phyloP scores from a whole-genome alignment of 805 yeast genomes.

The Pichia kluyveri region DNA sequence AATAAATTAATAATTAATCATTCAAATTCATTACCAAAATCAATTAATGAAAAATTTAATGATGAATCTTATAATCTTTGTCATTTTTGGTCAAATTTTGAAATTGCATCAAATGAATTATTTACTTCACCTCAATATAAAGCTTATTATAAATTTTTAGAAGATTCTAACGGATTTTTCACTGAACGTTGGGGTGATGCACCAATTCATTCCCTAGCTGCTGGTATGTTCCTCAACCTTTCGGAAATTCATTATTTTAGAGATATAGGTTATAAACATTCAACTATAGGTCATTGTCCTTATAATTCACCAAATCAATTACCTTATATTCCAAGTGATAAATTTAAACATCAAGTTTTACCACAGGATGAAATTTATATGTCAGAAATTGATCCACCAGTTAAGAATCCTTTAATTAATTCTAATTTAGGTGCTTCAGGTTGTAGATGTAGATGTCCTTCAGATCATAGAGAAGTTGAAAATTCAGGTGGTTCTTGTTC shows the following conservation, averaged over 20 bases:
- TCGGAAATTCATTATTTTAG: constrained; percentile 81
- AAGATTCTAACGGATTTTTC: constrained; percentile 73
- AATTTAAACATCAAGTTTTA: constrained; percentile 27
- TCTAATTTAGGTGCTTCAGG: constrained; percentile 69
- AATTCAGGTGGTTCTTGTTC: constrained; percentile 45
- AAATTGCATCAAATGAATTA: constrained; percentile 75
- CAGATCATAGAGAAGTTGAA: constrained; percentile 43
- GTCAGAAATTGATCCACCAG: constrained; percentile 21
- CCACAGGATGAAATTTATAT: constrained; percentile 30
- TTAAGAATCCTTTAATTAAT: not conserved
- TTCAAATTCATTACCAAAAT: constrained; percentile 22
- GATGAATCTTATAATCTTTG: constrained; percentile 66
- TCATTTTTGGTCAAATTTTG: constrained; percentile 92
- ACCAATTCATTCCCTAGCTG: constrained; percentile 83
- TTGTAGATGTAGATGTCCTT: constrained; percentile 79
- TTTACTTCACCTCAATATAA: constrained; percentile 60
- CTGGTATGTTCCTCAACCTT: constrained; percentile 62
- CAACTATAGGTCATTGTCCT: constrained; percentile 81
- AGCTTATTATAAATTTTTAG: constrained; percentile 60
- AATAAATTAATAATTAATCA: constrained; percentile 31
- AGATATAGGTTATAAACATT: constrained; percentile 85
- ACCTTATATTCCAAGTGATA: constrained; percentile 29
- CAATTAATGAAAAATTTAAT: constrained; percentile 49
- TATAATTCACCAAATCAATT: constrained; percentile 48
- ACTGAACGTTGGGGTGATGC: constrained; percentile 98